Base-by-base conservation (phyloP, 2,329 filamentous ascomycete species). In the Scedosporium apiospermum region DNA sequence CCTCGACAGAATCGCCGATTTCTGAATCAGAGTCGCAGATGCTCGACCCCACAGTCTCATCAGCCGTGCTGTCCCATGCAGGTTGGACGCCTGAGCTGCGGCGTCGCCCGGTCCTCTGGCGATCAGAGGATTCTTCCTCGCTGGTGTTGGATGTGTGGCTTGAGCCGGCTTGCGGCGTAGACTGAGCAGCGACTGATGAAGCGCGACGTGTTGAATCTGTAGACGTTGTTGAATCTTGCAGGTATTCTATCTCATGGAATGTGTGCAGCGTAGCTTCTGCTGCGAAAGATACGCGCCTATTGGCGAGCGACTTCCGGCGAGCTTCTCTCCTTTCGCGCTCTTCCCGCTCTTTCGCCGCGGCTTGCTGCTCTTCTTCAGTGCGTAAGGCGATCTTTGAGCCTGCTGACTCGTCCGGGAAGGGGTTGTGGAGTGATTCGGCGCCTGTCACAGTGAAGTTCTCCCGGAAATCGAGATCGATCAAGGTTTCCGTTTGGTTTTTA, bases 231-330 rank as follows among this genome's bases (percentile, higher is more conserved):
- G 91, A 91, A 71, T 97, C 93, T 70, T 93, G 91, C 71, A 87
- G 83, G 65, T 93, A 89, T 70, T 98, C 93, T 55, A 97, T 85
- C 63, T 95, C 93, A 71, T 98, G 93, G 82, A 96, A 98, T 0
- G 95, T 99, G 72, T 99, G 95, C 42, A 99, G 81, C 3, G 95
- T 99, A 12, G 95, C 95, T 76, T 99, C 95, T 1, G 95, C 95
- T 4, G 95, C 95, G 74, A 99, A 99, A 0, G 93, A 98, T 41
- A 99, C 95, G 71, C 95, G 87, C 70, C 95, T 87, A 72, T 95
- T 96, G 58, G 93, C 92, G 63, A 96, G 82, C 18, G 93, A 97
- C 73, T 98, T 98, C 68, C 95, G 85, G 66, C 95, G 88, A 55
- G 91, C 93, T 73, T 96, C 95, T 68, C 92, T 84, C 62, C 92